Evolutionary conservation across 495 filamentous ascomycete species (phyloP).

Genomic region (Penicillium taxi): DNA sequence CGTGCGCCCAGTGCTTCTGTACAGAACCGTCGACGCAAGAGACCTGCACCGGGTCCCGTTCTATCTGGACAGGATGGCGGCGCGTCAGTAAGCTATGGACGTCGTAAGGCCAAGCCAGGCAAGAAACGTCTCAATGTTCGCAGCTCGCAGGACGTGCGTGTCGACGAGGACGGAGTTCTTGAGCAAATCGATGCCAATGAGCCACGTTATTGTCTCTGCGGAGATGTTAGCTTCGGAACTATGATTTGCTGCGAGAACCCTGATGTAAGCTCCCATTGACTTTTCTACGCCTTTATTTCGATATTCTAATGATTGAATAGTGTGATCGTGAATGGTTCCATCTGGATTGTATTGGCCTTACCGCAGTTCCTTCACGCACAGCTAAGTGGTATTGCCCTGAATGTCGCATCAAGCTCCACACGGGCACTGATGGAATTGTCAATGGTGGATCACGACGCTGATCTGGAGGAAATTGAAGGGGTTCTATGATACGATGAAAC

Average conservation of each 20-base stretch:
- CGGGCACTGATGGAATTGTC: conserved; percentile 36
- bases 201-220: conserved; percentile 83
- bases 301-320: conserved; percentile 32
- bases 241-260: conserved; percentile 95
- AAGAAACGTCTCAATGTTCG: conserved; percentile 44
- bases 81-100: conserved; percentile 67
- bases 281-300: neutral
- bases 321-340: conserved; percentile 88
- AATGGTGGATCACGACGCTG: conserved; percentile 28
- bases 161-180: conserved; percentile 41
- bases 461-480: too few species aligned
- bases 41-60: conserved; percentile 72
- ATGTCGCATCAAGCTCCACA: conserved; percentile 62
- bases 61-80: conserved; percentile 60
- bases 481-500: conserved; percentile 29
- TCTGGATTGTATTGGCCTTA: conserved; percentile 75
- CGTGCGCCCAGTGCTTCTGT: conserved; percentile 42
- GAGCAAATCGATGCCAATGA: conserved; percentile 84
- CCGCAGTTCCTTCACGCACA: conserved; percentile 63
- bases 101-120: conserved; percentile 66
- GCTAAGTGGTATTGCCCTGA: conserved; percentile 95
- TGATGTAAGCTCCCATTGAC: conserved; percentile 55
- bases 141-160: conserved; percentile 34
- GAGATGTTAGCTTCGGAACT: conserved; percentile 81
- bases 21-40: conserved; percentile 49